phyloP scores from a whole-genome alignment of 1,284 basidiomycete species.

The Pholiota adiposa region DNA sequence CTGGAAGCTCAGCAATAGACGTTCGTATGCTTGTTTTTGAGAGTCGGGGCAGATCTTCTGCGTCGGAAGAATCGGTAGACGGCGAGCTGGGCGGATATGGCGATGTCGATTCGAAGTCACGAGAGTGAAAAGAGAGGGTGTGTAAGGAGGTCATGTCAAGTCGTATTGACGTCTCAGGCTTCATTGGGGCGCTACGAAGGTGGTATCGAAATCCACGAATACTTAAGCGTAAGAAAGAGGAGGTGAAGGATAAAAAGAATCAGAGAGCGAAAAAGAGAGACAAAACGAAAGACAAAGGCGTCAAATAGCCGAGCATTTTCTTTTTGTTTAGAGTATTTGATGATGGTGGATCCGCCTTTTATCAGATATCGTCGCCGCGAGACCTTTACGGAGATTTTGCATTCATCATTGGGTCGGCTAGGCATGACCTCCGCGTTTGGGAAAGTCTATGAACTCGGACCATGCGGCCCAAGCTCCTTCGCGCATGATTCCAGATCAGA shows the following conservation, averaged over 20 bases:
- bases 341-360: conserved; percentile 1
- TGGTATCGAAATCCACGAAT: neutral
- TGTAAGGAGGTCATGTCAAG: conserved; percentile 7
- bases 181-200: neutral
- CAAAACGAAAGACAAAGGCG: neutral
- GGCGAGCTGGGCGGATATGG: conserved; percentile 31
- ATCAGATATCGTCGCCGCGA: neutral
- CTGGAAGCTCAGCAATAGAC: conserved; percentile 1
- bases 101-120: conserved; percentile 24
- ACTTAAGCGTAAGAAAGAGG: neutral
- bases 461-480: neutral
- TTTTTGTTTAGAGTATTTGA: neutral
- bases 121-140: conserved; percentile 15
- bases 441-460: neutral
- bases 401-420: neutral
- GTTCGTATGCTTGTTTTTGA: neutral
- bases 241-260: neutral
- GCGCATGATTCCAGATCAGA: too few species aligned
- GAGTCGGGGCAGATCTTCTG: conserved; percentile 12
- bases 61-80: conserved; percentile 30
- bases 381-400: neutral
- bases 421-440: neutral
- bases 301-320: neutral
- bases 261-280: neutral
- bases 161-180: neutral